phyloP scores from a whole-genome alignment of 106 monocot species.

The Allium fistulosum region DNA sequence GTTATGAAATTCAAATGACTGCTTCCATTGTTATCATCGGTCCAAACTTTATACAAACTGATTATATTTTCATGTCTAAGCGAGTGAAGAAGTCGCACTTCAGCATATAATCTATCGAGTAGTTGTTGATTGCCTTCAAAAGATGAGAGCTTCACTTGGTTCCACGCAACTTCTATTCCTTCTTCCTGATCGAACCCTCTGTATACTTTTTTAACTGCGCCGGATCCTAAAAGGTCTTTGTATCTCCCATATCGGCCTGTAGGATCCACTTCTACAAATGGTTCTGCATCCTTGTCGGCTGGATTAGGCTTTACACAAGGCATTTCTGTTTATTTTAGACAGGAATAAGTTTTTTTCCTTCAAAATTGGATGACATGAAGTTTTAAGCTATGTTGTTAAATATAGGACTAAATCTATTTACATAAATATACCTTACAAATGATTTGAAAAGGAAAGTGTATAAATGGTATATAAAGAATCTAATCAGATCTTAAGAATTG shows the following conservation, averaged over 20 bases:
- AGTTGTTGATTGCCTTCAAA: constrained; percentile 23
- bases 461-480: neutral
- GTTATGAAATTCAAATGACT: constrained; percentile 75
- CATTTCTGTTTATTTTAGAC: constrained; percentile 4
- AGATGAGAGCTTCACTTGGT: constrained; percentile 45
- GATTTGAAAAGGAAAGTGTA: neutral
- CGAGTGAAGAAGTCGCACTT: constrained; percentile 56
- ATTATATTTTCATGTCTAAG: constrained; percentile 68
- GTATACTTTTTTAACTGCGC: constrained; percentile 78
- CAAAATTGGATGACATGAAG: neutral
- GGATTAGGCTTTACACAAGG: constrained; percentile 14
- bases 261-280: constrained; percentile 82
- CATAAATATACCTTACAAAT: neutral
- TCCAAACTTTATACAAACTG: constrained; percentile 36
- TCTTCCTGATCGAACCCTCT: constrained; percentile 80
- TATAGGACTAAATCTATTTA: neutral
- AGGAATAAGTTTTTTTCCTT: neutral
- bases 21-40: constrained; percentile 12
- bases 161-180: constrained; percentile 90
- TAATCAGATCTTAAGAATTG: neutral
- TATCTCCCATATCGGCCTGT: constrained; percentile 79
- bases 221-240: constrained; percentile 52
- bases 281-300: constrained; percentile 41
- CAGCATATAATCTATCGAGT: constrained; percentile 45
- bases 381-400: neutral